A percentile compares a stretch with the other conserved stretches of the same genome.
phyloP scores from a whole-genome alignment of 441 rosid genomes.

The Mallotus japonicus region DNA sequence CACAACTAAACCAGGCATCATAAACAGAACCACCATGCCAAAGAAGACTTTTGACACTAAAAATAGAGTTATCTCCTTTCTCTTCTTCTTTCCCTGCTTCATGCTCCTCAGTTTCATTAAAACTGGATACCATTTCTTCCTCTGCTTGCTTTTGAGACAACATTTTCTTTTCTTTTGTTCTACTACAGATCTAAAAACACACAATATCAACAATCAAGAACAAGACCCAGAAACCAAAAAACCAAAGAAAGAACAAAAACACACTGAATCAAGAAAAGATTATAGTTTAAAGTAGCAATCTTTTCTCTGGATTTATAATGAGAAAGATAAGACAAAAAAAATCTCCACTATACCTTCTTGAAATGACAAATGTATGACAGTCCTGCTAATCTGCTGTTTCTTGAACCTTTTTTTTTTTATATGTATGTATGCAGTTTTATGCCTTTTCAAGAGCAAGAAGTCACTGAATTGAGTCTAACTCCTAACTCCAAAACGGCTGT shows the following conservation, averaged over 20 bases:
- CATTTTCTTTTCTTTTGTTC: slow-evolving; percentile 27
- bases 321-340: neutral
- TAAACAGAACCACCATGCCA: slow-evolving; percentile 99
- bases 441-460: slow-evolving; percentile 17
- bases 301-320: slow-evolving; percentile 11
- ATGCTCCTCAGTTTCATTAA: slow-evolving; percentile 33
- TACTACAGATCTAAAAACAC: slow-evolving; percentile 25
- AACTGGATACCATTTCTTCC: slow-evolving; percentile 55
- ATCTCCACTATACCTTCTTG: neutral
- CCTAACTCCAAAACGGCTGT: slow-evolving; percentile 16
- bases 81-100: slow-evolving; percentile 35
- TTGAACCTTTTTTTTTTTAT: slow-evolving; percentile 12
- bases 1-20: slow-evolving; percentile 99
- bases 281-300: neutral
- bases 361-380: slow-evolving; percentile 31
- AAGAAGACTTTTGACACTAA: slow-evolving; percentile 58
- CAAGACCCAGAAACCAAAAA: slow-evolving; percentile 22
- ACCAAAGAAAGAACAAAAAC: neutral
- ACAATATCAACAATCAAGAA: slow-evolving; percentile 5
- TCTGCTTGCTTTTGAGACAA: slow-evolving; percentile 53
- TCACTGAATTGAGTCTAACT: slow-evolving; percentile 5
- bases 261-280: neutral
- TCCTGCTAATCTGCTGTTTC: slow-evolving; percentile 19
- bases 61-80: slow-evolving; percentile 36
- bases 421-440: slow-evolving; percentile 1